Evolutionary conservation across 73 alveolate genomes (phyloP).

Genomic region (Effrenium voratum): DNA sequence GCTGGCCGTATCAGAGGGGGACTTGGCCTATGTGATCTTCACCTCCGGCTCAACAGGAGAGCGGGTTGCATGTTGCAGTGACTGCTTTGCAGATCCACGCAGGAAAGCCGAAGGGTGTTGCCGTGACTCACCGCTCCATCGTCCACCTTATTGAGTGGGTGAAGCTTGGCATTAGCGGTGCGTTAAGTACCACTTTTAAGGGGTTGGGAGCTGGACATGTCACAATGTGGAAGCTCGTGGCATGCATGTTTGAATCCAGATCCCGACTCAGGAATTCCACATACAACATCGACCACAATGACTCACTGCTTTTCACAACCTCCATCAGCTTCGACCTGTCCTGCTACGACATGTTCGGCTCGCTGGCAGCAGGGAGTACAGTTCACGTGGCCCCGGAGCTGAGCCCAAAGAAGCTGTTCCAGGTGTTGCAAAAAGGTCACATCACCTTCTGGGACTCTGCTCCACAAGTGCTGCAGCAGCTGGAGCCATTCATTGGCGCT

Average conservation of each 20-base stretch:
- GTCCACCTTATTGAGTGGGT: constrained; percentile 75
- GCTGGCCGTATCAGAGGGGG: not conserved
- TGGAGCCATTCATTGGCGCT: not conserved
- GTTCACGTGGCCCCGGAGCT: not conserved
- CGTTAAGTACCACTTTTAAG: not conserved
- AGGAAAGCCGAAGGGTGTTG: constrained; percentile 92
- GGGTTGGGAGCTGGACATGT: not conserved
- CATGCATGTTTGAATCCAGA: no score
- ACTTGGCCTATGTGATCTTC: constrained; percentile 70
- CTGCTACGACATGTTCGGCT: constrained; percentile 86
- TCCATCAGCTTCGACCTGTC: constrained; percentile 89
- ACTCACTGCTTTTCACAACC: constrained; percentile 66
- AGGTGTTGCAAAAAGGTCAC: not conserved
- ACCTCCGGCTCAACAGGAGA: constrained; percentile 75
- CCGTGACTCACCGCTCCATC: constrained; percentile 65
- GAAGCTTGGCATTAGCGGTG: constrained; percentile 12
- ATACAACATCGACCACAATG: constrained; percentile 10
- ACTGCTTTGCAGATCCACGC: not conserved
- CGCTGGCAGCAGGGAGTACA: constrained; percentile 74
- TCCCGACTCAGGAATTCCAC: constrained; percentile 31
- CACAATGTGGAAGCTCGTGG: no score
- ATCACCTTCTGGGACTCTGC: constrained; percentile 84
- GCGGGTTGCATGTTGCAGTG: not conserved
- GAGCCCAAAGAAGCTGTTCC: constrained; percentile 26
- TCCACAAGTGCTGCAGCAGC: constrained; percentile 64